These are phyloP conservation scores for Pseudocercospora fijiensis DNA, from an alignment of 2,329 filamentous ascomycete genomes.

Conservation along the genomic window DNA sequence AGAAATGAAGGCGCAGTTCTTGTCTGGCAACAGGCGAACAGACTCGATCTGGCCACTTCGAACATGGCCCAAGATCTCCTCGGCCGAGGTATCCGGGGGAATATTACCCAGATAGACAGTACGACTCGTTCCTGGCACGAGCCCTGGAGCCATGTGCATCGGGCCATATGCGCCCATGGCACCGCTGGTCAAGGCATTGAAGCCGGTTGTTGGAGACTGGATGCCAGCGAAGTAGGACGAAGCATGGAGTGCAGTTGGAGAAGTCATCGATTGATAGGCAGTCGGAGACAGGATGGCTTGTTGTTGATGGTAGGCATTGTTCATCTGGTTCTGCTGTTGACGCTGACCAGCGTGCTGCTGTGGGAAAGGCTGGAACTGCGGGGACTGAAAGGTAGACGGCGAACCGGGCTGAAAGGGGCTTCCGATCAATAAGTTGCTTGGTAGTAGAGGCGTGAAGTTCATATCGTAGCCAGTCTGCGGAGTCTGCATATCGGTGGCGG, in stretches of 20 bases:
- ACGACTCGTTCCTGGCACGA: slow-evolving; percentile 86
- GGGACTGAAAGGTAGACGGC: slow-evolving; percentile 82
- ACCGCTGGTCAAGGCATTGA: slow-evolving; percentile 58
- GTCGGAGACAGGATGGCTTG: slow-evolving; percentile 69
- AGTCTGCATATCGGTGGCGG: slow-evolving; percentile 69
- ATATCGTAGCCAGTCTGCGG: slow-evolving; percentile 91
- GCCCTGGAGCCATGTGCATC: slow-evolving; percentile 64
- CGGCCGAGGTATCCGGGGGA: slow-evolving; percentile 92
- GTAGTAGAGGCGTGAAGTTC: slow-evolving; percentile 95
- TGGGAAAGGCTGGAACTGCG: slow-evolving; percentile 87
- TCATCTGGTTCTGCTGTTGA: slow-evolving; percentile 51
- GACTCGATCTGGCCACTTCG: slow-evolving; percentile 98
- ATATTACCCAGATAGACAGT: slow-evolving; percentile 98
- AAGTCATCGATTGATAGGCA: slow-evolving; percentile 80
- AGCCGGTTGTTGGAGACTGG: slow-evolving; percentile 81
- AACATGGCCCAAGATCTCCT: slow-evolving; percentile 95
- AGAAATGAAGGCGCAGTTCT: slow-evolving; percentile 99
- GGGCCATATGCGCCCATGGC: slow-evolving; percentile 46
- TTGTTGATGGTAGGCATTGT: slow-evolving; percentile 72
- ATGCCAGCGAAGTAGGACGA: slow-evolving; percentile 77
- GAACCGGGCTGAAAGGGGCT: slow-evolving; percentile 96
- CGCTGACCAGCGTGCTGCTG: slow-evolving; percentile 54
- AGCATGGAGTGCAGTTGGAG: slow-evolving; percentile 77
- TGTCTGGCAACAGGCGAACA: slow-evolving; percentile 92
- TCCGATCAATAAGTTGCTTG: slow-evolving; percentile 89